These are phyloP conservation scores for Alnus rubra DNA, from an alignment of 306 rosid genomes.

Conservation along the genomic window DNA sequence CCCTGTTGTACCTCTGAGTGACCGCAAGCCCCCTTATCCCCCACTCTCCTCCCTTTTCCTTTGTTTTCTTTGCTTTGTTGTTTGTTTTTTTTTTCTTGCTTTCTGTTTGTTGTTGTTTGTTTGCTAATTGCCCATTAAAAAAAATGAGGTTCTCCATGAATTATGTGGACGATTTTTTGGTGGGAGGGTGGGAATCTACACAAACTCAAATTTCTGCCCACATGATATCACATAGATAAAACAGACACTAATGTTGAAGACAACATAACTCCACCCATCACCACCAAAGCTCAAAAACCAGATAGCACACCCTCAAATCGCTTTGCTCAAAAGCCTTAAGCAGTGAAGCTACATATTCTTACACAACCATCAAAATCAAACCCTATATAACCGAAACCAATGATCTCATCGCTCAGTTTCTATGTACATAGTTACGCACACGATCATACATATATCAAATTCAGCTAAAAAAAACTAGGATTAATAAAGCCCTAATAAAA, in stretches of 20 bases:
- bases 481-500: not conserved
- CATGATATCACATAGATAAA: not conserved
- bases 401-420: not conserved
- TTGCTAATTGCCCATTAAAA: too few species aligned
- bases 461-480: not conserved
- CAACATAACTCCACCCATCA: not conserved
- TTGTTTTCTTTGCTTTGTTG: too few species aligned
- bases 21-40: too few species aligned
- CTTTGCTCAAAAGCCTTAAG: not conserved
- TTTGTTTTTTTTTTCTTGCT: too few species aligned
- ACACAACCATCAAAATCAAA: not conserved
- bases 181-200: too few species aligned
- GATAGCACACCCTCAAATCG: not conserved
- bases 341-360: not conserved
- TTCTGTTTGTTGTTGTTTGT: too few species aligned
- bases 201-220: not conserved
- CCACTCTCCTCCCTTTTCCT: too few species aligned
- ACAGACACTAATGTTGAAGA: not conserved
- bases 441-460: not conserved
- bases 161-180: too few species aligned
- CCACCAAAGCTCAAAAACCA: not conserved
- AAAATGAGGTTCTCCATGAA: too few species aligned
- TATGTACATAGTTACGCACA: too few species aligned
- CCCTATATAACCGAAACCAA: not conserved
- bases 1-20: too few species aligned